Base-by-base conservation (phyloP, 257 asterid genomes). In the Nicotiana knightiana region DNA sequence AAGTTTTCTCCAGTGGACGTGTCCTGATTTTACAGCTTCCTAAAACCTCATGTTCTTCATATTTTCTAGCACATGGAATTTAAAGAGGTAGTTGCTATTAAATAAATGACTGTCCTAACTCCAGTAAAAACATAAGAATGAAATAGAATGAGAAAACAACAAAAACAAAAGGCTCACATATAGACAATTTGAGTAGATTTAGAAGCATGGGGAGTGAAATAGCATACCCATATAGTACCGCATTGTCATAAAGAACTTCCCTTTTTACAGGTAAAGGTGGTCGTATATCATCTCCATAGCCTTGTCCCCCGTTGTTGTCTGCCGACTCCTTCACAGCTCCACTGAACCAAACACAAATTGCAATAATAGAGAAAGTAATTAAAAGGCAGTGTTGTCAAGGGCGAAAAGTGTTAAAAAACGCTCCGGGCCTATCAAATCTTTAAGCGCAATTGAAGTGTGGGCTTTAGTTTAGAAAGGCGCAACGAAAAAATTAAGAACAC, bases 221-320 rank as follows among this genome's bases (percentile, higher is more conserved):
- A 79, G 61, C 90, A 82, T 96, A 94, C 98, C 98, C 90, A 81
- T 83, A 89, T 76, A 86, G 86, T 81, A 89, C 85, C 6, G 93
- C 87, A 84, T 75, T 84, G 81, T 94, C 98, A 85, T 96, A 96
- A 59, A 96, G 98, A 86, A 91, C 96, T 15, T 96, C 99, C 85
- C 98, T 87, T 88, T 82, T 93, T 84, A 94, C 99, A 73, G 99
- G 99, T 81, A 96, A 91, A 83, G 99, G 99, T 76, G 99, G 86
- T 0, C 99, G 96, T 46, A 96, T 88, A 77, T 88, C 94, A 84
- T 88, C 91, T 77, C 86, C 95, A 70, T 81, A 92, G 76, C 75
- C 91, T 79, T 85, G 91, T 81, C 87, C 82, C 39, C 55, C 82
- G 83, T 80, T 87, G 86, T 75, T 85, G 81, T 80, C 90, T 46